Conservation (phyloP, 2,329 filamentous ascomycete species). For the Onygenales sp. region DNA sequence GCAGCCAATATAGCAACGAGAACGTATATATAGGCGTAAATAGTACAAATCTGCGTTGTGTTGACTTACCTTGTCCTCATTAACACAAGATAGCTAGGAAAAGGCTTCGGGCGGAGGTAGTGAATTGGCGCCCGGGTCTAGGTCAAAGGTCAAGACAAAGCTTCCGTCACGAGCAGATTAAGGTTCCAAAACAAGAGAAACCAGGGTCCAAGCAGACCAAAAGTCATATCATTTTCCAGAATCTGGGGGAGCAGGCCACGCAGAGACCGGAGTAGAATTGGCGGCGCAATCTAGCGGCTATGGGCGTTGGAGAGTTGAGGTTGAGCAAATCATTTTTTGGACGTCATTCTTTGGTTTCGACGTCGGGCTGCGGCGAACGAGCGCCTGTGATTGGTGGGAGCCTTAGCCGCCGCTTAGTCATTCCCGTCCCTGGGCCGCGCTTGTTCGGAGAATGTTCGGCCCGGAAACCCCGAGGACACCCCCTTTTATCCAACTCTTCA, state of each 20-base stretch:
- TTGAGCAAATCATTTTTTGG: background rate
- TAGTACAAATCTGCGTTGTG: too few relatives aligned
- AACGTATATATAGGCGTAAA: too few relatives aligned
- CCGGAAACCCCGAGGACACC: too few relatives aligned
- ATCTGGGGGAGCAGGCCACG: background rate
- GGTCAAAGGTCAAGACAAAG: background rate
- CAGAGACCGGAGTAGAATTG: background rate
- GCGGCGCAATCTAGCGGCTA: too few relatives aligned
- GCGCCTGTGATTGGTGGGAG: background rate
- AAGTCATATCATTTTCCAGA: background rate
- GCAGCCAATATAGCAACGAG: too few relatives aligned
- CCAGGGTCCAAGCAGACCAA: background rate
- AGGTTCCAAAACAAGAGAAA: background rate
- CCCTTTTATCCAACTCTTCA: too few relatives aligned
- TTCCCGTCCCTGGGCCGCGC: background rate
- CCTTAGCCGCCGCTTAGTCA: background rate
- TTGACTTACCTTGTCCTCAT: too few relatives aligned
- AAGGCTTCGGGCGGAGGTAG: background rate
- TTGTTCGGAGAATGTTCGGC: background rate
- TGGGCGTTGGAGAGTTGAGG: background rate
- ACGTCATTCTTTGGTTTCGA: background rate
- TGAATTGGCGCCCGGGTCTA: background rate
- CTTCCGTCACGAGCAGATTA: background rate
- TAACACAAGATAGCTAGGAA: too few relatives aligned
- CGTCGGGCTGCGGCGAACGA: background rate